A percentile compares a stretch with the other conserved stretches of the same genome.
Conservation (phyloP, 2,329 filamentous ascomycete genomes). For the Celoporthe dispersa region DNA sequence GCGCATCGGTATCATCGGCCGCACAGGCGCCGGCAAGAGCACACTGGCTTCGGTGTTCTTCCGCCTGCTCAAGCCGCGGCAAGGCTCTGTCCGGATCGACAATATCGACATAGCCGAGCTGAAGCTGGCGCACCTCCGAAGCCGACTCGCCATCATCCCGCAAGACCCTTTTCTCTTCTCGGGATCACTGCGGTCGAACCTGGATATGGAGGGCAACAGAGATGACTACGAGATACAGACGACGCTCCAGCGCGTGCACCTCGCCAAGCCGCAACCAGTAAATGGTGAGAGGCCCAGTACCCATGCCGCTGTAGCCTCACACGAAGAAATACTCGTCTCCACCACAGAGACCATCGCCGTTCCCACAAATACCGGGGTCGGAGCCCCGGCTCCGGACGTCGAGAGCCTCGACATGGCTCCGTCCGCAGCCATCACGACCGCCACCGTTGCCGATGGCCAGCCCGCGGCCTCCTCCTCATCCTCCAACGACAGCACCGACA, state of each 20-base stretch:
- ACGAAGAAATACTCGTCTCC: constrained; percentile 31
- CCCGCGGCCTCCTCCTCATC: neutral
- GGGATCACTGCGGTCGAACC: constrained; percentile 65
- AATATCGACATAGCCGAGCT: constrained; percentile 59
- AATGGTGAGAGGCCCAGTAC: constrained; percentile 40
- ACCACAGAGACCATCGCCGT: constrained; percentile 26
- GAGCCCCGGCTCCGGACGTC: neutral
- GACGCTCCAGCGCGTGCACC: constrained; percentile 63
- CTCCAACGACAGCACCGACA: constrained; percentile 31
- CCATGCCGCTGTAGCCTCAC: constrained; percentile 24
- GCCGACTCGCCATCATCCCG: constrained; percentile 67
- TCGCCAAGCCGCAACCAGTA: constrained; percentile 52
- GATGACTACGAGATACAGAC: constrained; percentile 65
- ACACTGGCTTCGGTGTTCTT: constrained; percentile 68
- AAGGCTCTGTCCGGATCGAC: constrained; percentile 50
- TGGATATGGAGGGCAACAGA: constrained; percentile 66
- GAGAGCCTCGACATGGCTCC: constrained; percentile 21
- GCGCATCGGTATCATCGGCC: constrained; percentile 66
- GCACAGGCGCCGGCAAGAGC: constrained; percentile 69
- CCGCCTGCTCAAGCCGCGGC: constrained; percentile 54
- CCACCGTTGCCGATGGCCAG: constrained; percentile 4
- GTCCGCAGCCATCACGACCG: constrained; percentile 15
- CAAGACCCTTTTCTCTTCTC: constrained; percentile 70
- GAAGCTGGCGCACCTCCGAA: constrained; percentile 63
- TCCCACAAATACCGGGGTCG: constrained; percentile 12